These are phyloP conservation scores for Paecilomyces dactylethromorphus DNA, from an alignment of 2,329 filamentous ascomycete genomes.

Conservation along the genomic window DNA sequence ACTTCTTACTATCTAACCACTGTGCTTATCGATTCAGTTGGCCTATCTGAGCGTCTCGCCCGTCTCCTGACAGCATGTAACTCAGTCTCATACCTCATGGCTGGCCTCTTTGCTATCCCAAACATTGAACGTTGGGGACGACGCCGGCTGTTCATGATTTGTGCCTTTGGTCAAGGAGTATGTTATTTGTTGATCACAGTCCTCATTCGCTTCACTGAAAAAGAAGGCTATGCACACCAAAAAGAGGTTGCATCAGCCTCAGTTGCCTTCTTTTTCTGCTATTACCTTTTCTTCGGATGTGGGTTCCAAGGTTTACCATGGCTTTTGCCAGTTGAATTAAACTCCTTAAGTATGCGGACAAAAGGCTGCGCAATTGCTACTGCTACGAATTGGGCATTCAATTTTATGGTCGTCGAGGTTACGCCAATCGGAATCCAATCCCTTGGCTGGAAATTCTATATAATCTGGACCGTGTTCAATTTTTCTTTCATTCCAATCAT, in stretches of 20 bases:
- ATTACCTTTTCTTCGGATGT: constrained; percentile 46
- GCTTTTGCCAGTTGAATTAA: constrained; percentile 12
- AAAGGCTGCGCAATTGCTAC: constrained; percentile 8
- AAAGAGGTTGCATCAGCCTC: constrained; percentile 23
- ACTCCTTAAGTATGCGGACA: constrained; percentile 11
- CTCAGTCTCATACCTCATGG: constrained; percentile 42
- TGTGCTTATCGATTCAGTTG: constrained; percentile 52
- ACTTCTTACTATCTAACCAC: constrained; percentile 37
- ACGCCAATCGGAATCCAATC: constrained; percentile 26
- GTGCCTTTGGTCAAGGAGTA: constrained; percentile 43
- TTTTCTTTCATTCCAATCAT: constrained; percentile 17
- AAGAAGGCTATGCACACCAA: neutral
- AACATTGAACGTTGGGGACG: constrained; percentile 48
- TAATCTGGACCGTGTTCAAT: constrained; percentile 40
- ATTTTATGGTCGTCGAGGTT: constrained; percentile 12
- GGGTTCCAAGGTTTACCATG: constrained; percentile 36
- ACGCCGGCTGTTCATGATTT: constrained; percentile 52
- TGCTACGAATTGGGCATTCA: constrained; percentile 7
- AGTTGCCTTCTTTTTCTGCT: constrained; percentile 46
- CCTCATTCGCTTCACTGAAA: constrained; percentile 34
- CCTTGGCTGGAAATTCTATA: constrained; percentile 48
- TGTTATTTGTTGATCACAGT: constrained; percentile 48
- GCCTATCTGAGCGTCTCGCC: constrained; percentile 44
- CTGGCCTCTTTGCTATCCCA: constrained; percentile 42
- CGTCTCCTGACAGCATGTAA: constrained; percentile 51